Evolutionary conservation across 371 early-diverging fungal genomes (phyloP).

Genomic region (Syncephalis plumigaleata): DNA sequence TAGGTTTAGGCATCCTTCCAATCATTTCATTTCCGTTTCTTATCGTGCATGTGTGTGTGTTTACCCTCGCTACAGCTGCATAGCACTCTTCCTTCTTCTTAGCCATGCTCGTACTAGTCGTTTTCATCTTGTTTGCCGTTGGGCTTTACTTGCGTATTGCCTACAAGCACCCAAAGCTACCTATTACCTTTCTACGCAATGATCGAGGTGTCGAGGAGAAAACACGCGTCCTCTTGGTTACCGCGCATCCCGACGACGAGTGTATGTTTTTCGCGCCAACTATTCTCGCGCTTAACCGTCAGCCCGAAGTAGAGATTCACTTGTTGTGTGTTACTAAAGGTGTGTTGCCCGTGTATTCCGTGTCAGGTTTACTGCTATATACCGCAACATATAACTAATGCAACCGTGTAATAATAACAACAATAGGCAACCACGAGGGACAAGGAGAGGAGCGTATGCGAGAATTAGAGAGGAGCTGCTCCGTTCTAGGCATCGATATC

Average conservation of each 20-base stretch:
- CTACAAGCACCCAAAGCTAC: no score
- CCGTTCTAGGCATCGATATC: slow-evolving; percentile 27
- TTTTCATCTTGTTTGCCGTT: no score
- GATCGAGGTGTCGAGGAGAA: slow-evolving; percentile 7
- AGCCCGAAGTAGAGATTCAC: slow-evolving; percentile 27
- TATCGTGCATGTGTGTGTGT: no score
- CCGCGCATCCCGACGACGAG: slow-evolving; percentile 99
- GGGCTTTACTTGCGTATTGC: no score
- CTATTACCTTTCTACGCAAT: no score
- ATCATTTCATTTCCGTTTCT: no score
- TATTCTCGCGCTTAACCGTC: slow-evolving; percentile 27
- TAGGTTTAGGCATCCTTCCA: no score
- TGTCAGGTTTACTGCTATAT: neutral
- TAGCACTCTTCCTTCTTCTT: no score
- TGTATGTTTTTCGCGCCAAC: slow-evolving; percentile 98
- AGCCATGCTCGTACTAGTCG: no score
- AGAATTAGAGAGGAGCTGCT: slow-evolving; percentile 54
- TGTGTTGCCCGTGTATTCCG: slow-evolving; percentile 8
- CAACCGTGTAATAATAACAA: neutral
- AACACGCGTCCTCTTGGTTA: slow-evolving; percentile 52
- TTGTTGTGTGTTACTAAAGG: slow-evolving; percentile 80
- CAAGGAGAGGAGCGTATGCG: slow-evolving; percentile 56
- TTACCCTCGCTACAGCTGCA: no score
- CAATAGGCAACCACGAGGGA: slow-evolving; percentile 62
- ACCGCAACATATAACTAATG: neutral